Percentiles rank a stretch among this genome's conserved stretches.
phyloP scores from a whole-genome alignment of 441 rosid genomes.

The Gossypium gossypioides region DNA sequence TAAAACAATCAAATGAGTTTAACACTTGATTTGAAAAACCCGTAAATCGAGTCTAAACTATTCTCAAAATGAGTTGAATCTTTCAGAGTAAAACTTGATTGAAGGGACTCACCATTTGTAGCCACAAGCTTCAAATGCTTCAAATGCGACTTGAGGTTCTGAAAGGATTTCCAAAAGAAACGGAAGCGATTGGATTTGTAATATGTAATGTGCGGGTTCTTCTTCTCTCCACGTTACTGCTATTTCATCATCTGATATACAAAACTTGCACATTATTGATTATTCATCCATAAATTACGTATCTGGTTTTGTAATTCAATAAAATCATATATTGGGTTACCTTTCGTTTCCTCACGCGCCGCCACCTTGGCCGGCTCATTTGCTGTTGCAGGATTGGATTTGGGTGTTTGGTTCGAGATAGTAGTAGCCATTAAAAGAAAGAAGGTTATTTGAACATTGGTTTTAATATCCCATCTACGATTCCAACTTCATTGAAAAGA shows the following conservation, averaged over 20 bases:
- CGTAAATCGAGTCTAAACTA: too few relatives aligned
- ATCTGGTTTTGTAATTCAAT: neutral
- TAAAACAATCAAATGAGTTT: too few relatives aligned
- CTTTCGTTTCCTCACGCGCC: neutral
- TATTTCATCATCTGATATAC: neutral
- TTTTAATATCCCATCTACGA: too few relatives aligned
- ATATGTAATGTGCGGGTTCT: neutral
- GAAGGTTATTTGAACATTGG: too few relatives aligned
- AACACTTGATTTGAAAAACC: too few relatives aligned
- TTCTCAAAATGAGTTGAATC: too few relatives aligned
- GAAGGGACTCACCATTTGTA: conserved; percentile 4
- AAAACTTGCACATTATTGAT: too few relatives aligned
- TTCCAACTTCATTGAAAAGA: too few relatives aligned
- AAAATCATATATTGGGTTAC: neutral
- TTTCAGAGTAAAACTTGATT: too few relatives aligned
- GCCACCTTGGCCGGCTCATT: neutral
- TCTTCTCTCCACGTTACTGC: neutral
- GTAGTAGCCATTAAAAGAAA: too few relatives aligned
- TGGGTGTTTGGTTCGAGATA: neutral
- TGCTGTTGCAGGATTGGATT: neutral
- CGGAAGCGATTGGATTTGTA: neutral
- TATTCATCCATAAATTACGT: too few relatives aligned
- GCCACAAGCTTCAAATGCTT: neutral
- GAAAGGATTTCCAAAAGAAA: neutral
- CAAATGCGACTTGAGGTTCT: too few relatives aligned